Conservation (phyloP, 768 basidiomycete genomes). For the Clitopilus hobsonii region DNA sequence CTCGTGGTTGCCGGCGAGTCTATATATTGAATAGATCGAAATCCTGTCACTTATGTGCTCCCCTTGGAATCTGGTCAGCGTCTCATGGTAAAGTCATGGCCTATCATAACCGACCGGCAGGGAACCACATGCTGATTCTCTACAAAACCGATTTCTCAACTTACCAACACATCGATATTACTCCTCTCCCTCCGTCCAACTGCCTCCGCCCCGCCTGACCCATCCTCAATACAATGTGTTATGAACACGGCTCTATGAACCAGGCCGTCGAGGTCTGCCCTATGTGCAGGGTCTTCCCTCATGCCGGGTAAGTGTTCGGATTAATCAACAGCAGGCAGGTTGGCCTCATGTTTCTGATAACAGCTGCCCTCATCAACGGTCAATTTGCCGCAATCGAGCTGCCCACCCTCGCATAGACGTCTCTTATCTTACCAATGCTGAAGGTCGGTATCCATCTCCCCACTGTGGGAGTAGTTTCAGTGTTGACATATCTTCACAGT, state of each 20-base stretch:
- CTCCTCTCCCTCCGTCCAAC: constrained; percentile 21
- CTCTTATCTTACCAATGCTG: constrained; percentile 80
- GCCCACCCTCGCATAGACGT: constrained; percentile 76
- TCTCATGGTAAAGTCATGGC: constrained; percentile 18
- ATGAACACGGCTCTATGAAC: constrained; percentile 62
- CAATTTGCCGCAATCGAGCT: constrained; percentile 70
- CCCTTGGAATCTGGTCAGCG: constrained; percentile 3
- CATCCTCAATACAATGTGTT: constrained; percentile 56
- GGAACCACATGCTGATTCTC: constrained; percentile 28
- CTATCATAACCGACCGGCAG: constrained; percentile 21
- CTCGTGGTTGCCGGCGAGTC: constrained; percentile 13
- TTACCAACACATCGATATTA: constrained; percentile 34
- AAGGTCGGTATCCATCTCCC: constrained; percentile 47
- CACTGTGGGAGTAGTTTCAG: too few relatives aligned
- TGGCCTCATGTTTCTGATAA: constrained; percentile 1
- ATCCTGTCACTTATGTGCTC: neutral
- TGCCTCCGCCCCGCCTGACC: constrained; percentile 15
- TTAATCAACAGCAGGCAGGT: neutral
- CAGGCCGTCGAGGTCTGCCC: constrained; percentile 67
- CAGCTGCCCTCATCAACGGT: constrained; percentile 75
- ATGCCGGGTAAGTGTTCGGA: constrained; percentile 44
- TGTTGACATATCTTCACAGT: constrained; percentile 43
- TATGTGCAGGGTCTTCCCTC: constrained; percentile 81
- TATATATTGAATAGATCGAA: constrained; percentile 10
- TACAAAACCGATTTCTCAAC: constrained; percentile 19